These are phyloP conservation scores for Forsythia viridissima DNA, from an alignment of 257 asterid genomes.

Conservation along the genomic window DNA sequence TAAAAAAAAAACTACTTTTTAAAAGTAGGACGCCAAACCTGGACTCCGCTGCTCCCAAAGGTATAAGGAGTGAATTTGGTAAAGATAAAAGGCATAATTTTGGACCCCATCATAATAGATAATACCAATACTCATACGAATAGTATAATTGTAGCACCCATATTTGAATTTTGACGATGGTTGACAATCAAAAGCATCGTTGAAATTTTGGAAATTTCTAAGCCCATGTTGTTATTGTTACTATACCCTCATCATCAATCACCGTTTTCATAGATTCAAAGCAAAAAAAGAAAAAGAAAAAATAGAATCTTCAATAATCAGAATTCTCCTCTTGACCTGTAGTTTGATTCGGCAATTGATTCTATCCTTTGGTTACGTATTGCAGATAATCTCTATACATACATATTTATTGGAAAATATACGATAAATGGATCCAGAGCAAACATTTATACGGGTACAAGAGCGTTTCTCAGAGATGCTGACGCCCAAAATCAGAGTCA, in stretches of 20 bases:
- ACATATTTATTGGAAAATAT: not conserved
- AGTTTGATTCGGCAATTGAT: not conserved
- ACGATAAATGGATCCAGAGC: constrained; percentile 86
- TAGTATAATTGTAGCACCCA: not conserved
- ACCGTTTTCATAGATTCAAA: not conserved
- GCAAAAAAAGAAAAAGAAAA: not conserved
- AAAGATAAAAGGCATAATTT: too few species aligned
- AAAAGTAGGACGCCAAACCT: too few species aligned
- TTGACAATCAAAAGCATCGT: not conserved
- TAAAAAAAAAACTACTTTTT: too few species aligned
- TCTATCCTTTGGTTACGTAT: not conserved
- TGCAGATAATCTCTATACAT: not conserved
- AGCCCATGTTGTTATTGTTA: not conserved
- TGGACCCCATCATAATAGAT: too few species aligned
- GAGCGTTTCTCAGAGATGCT: constrained; percentile 95
- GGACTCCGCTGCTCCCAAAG: too few species aligned
- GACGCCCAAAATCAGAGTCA: constrained; percentile 71
- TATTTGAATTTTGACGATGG: constrained; percentile 21
- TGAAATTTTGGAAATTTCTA: not conserved
- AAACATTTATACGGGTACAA: constrained; percentile 94
- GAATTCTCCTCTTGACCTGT: not conserved
- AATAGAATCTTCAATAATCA: not conserved
- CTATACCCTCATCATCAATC: not conserved
- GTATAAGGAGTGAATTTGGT: too few species aligned
- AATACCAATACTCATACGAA: not conserved